Evolutionary conservation across 2,329 filamentous ascomycete species (phyloP).

Genomic region (Calonectria pseudoturangicola): DNA sequence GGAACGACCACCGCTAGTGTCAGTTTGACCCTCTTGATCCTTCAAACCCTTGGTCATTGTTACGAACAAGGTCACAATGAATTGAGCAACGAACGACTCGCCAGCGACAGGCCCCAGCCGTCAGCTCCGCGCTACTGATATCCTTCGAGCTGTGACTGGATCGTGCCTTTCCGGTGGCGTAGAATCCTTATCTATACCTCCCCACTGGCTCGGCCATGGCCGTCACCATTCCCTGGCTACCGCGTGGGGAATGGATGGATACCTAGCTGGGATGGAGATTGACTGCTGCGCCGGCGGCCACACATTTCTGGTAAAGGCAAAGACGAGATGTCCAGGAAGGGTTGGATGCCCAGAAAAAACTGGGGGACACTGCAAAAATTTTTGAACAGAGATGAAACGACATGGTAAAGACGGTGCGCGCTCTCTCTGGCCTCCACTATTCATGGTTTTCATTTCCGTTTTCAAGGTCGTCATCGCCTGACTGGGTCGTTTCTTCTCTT

Average conservation of each 20-base stretch:
- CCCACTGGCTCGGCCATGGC: slow-evolving; percentile 51
- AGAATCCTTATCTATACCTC: slow-evolving; percentile 46
- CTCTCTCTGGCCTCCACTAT: slow-evolving; percentile 36
- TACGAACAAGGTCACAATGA: not conserved
- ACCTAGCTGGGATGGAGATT: slow-evolving; percentile 32
- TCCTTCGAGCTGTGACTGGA: slow-evolving; percentile 12
- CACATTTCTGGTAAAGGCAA: slow-evolving; percentile 32
- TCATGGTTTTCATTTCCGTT: slow-evolving; percentile 28
- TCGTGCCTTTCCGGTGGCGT: slow-evolving; percentile 10
- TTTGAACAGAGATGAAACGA: slow-evolving; percentile 28
- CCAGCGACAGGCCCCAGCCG: not conserved
- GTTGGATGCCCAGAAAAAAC: slow-evolving; percentile 32
- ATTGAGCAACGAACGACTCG: not conserved
- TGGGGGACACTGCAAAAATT: slow-evolving; percentile 31
- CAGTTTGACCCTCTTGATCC: not conserved
- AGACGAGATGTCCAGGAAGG: slow-evolving; percentile 24
- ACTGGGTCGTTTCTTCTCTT: slow-evolving; percentile 13
- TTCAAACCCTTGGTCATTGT: slow-evolving; percentile 1
- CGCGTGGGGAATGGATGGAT: slow-evolving; percentile 44
- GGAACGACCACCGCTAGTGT: not conserved
- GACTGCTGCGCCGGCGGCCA: slow-evolving; percentile 40
- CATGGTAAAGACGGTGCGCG: slow-evolving; percentile 17
- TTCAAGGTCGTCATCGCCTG: slow-evolving; percentile 28
- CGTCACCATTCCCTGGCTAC: slow-evolving; percentile 40
- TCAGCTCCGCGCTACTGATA: slow-evolving; percentile 30